Conservation (phyloP, 306 rosid species). For the Citrullus amarus region DNA sequence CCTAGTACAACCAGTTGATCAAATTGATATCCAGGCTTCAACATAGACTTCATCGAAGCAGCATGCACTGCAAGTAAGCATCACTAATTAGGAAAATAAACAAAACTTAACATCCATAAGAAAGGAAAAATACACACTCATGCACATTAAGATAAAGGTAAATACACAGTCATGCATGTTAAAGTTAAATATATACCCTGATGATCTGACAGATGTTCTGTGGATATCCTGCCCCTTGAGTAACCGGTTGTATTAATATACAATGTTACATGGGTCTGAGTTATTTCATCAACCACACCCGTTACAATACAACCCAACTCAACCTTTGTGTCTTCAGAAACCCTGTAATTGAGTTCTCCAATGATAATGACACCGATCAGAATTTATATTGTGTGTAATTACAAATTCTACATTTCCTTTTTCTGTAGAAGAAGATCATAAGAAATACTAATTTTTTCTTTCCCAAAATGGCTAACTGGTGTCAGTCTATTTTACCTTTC, state of each 20-base stretch:
- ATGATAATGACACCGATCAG: constrained; percentile 6
- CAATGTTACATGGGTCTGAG: constrained; percentile 45
- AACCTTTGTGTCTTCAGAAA: constrained; percentile 52
- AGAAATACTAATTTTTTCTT: background rate
- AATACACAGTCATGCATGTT: background rate
- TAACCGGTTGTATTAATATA: constrained; percentile 46
- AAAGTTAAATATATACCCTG: constrained; percentile 36
- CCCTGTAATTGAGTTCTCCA: constrained; percentile 39
- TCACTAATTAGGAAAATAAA: constrained; percentile 13
- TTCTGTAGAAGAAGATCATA: background rate
- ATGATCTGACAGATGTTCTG: constrained; percentile 84
- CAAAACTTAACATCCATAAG: constrained; percentile 6
- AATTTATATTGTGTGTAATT: background rate
- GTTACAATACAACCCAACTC: constrained; percentile 61
- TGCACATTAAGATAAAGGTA: background rate
- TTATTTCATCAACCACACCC: constrained; percentile 69
- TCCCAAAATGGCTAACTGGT: background rate
- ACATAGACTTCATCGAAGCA: constrained; percentile 41
- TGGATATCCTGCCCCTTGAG: constrained; percentile 62
- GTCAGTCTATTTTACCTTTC: background rate
- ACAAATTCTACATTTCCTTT: background rate
- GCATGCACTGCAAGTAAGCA: constrained; percentile 52
- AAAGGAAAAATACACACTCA: background rate
- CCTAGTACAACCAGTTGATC: constrained; percentile 77
- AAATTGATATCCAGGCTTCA: constrained; percentile 82